Conservation (phyloP, 768 basidiomycete genomes). For the Termitomyces sp. region DNA sequence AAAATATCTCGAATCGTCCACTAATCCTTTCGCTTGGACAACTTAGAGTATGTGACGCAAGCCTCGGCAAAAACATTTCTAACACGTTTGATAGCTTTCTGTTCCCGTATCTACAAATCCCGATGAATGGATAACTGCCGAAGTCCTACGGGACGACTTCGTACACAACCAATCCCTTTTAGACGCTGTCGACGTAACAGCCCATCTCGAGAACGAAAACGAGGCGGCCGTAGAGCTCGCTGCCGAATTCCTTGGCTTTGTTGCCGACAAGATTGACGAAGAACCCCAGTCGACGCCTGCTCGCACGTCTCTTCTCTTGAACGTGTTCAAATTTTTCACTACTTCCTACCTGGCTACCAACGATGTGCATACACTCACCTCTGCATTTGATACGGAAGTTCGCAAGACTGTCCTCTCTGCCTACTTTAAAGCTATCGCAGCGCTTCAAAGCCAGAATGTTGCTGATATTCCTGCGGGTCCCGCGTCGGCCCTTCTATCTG, state of each 20-base stretch:
- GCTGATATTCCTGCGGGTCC: slow-evolving; percentile 56
- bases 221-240: slow-evolving; percentile 76
- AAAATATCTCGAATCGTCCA: slow-evolving; percentile 42
- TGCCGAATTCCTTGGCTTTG: slow-evolving; percentile 79
- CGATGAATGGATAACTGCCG: slow-evolving; percentile 91
- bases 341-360: slow-evolving; percentile 62
- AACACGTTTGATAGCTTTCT: slow-evolving; percentile 50
- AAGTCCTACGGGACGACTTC: slow-evolving; percentile 90
- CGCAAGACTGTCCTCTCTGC: slow-evolving; percentile 74
- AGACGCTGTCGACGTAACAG: slow-evolving; percentile 52
- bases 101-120: slow-evolving; percentile 80
- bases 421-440: slow-evolving; percentile 75
- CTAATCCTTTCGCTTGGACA: slow-evolving; percentile 43
- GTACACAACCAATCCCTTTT: slow-evolving; percentile 55
- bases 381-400: slow-evolving; percentile 68
- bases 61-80: slow-evolving; percentile 6
- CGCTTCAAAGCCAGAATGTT: slow-evolving; percentile 55
- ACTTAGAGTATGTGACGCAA: slow-evolving; percentile 43
- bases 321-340: slow-evolving; percentile 77
- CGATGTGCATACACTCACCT: slow-evolving; percentile 82
- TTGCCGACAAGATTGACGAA: slow-evolving; percentile 58
- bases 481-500: slow-evolving; percentile 64
- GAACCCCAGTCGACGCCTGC: slow-evolving; percentile 49
- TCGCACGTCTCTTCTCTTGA: slow-evolving; percentile 64
- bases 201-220: slow-evolving; percentile 46